Percentiles rank a stretch among this genome's conserved stretches.
Conservation (phyloP, 352 stramenopile species). For the Pythium guiyangense region DNA sequence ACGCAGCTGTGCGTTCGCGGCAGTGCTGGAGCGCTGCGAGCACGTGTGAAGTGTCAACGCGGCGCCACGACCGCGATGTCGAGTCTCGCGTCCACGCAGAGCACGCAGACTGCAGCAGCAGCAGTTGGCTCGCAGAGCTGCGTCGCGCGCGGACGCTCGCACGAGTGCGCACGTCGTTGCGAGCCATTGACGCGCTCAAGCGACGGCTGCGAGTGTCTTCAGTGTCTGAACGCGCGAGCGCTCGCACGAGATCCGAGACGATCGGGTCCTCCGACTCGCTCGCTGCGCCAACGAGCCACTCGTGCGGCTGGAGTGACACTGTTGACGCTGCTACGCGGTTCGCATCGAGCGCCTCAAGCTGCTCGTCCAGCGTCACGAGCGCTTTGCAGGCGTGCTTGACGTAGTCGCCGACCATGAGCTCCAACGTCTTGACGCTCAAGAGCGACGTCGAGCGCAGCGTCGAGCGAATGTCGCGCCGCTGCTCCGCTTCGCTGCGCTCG, state of each 20-base stretch:
- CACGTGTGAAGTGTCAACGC: too few relatives aligned
- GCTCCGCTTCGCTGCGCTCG: constrained; percentile 24
- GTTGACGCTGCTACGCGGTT: background rate
- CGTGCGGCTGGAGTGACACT: background rate
- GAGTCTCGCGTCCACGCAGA: background rate
- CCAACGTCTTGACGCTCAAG: constrained; percentile 49
- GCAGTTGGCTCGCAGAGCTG: too few relatives aligned
- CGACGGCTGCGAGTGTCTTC: too few relatives aligned
- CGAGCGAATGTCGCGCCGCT: constrained; percentile 27
- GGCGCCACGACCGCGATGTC: too few relatives aligned
- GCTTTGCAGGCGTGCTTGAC: constrained; percentile 32
- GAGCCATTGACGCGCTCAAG: too few relatives aligned
- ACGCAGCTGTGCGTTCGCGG: too few relatives aligned
- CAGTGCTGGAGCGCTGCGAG: too few relatives aligned
- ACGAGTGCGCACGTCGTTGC: background rate
- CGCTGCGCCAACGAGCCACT: too few relatives aligned
- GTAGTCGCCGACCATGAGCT: constrained; percentile 50
- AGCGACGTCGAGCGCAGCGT: constrained; percentile 34
- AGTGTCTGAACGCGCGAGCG: too few relatives aligned
- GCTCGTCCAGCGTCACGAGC: constrained; percentile 12
- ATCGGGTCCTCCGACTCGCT: too few relatives aligned
- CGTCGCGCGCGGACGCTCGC: background rate
- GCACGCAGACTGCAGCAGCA: background rate
- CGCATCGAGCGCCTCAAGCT: constrained; percentile 3
- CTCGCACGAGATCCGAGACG: too few relatives aligned